Evolutionary conservation across 345 rosid species (phyloP).

Genomic region (Barbarea vulgaris): DNA sequence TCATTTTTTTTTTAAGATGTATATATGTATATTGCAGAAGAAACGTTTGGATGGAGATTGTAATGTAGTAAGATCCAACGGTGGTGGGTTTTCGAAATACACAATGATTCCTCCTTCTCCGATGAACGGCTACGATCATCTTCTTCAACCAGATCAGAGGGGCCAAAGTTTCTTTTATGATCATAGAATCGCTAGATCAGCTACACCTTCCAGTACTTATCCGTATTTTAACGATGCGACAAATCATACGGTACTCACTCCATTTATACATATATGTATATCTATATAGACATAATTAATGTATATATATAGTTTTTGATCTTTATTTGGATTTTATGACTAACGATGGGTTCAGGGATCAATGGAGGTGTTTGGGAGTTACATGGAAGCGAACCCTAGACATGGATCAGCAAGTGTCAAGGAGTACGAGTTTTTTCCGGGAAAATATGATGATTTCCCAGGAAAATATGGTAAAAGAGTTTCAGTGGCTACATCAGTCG

Average conservation of each 20-base stretch:
- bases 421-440: slow-evolving; percentile 82
- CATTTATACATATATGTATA: background rate
- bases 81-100: slow-evolving; percentile 41
- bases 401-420: slow-evolving; percentile 37
- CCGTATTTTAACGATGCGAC: slow-evolving; percentile 24
- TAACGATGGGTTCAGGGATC: slow-evolving; percentile 25
- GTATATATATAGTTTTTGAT: background rate
- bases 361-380: slow-evolving; percentile 34
- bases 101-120: slow-evolving; percentile 25
- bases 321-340: background rate
- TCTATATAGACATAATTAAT: background rate
- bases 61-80: slow-evolving; percentile 39
- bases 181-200: slow-evolving; percentile 31
- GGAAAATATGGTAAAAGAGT: slow-evolving; percentile 42
- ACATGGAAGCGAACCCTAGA: slow-evolving; percentile 46
- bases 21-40: slow-evolving; percentile 45
- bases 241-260: slow-evolving; percentile 28
- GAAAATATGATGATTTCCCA: slow-evolving; percentile 43
- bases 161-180: slow-evolving; percentile 21
- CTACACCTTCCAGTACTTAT: slow-evolving; percentile 6
- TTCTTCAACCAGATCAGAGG: slow-evolving; percentile 26
- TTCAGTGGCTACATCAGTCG: slow-evolving; percentile 40
- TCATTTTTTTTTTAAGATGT: slow-evolving; percentile 1
- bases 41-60: slow-evolving; percentile 47
- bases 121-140: slow-evolving; percentile 36